Evolutionary conservation across 192 early-diverging fungal species (phyloP).

Genomic region (Coemansia sp.): DNA sequence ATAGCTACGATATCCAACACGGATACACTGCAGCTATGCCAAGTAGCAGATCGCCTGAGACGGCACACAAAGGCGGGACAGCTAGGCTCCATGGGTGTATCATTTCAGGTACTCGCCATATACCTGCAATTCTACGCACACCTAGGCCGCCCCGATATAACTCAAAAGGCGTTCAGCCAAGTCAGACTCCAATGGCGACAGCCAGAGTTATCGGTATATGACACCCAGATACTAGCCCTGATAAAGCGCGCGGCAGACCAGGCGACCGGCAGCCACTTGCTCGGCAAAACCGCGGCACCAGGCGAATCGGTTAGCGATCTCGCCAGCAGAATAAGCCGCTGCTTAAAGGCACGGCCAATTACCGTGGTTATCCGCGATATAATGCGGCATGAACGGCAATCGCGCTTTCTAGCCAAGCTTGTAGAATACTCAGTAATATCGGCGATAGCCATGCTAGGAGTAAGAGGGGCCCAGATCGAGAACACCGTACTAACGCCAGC

Average conservation of each 20-base stretch:
- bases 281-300: slow-evolving; percentile 1
- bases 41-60: slow-evolving; percentile 25
- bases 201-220: slow-evolving; percentile 11
- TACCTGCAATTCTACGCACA: slow-evolving; percentile 44
- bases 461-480: slow-evolving; percentile 21
- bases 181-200: slow-evolving; percentile 18
- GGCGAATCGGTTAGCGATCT: not conserved
- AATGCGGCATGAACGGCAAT: slow-evolving; percentile 13
- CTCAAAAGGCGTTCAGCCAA: slow-evolving; percentile 20
- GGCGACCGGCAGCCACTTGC: not conserved
- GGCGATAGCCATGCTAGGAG: slow-evolving; percentile 8
- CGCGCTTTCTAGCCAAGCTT: slow-evolving; percentile 12
- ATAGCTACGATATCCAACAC: not conserved
- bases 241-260: slow-evolving; percentile 13
- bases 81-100: not conserved
- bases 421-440: slow-evolving; percentile 23
- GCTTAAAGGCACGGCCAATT: slow-evolving; percentile 6
- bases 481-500: slow-evolving; percentile 8
- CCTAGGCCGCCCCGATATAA: slow-evolving; percentile 41
- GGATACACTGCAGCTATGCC: slow-evolving; percentile 9
- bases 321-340: not conserved
- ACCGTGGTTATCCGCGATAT: slow-evolving; percentile 14
- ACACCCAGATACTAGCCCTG: slow-evolving; percentile 33
- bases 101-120: not conserved
- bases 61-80: slow-evolving; percentile 2